Evolutionary conservation across 176 grass and related monocot species (phyloP).

Genomic region (Metroxylon sagu): DNA sequence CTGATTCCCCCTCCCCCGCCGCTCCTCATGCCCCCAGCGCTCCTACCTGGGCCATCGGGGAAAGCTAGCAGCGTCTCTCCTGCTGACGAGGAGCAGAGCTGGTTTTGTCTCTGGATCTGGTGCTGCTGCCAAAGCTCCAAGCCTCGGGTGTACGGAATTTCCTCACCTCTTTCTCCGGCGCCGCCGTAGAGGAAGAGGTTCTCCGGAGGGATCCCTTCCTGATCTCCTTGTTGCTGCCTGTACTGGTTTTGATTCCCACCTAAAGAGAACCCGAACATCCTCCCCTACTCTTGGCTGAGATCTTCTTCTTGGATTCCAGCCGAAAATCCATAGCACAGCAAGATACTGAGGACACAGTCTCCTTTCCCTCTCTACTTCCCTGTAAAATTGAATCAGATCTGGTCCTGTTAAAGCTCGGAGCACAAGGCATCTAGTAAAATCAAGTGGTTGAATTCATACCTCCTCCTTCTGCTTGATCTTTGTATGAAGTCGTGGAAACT

Average conservation of each 20-base stretch:
- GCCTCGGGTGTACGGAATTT: slow-evolving; percentile 13
- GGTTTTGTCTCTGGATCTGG: slow-evolving; percentile 22
- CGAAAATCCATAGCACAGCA: too few species aligned
- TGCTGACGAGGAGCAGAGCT: slow-evolving; percentile 18
- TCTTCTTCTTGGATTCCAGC: too few species aligned
- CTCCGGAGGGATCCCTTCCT: slow-evolving; percentile 30
- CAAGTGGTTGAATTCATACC: too few species aligned
- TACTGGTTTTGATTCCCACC: slow-evolving; percentile 42
- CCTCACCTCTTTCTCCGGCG: not conserved
- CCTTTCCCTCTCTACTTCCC: too few species aligned
- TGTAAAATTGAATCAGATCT: too few species aligned
- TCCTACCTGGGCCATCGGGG: slow-evolving; percentile 35
- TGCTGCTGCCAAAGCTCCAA: slow-evolving; percentile 90
- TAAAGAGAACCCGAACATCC: slow-evolving; percentile 93
- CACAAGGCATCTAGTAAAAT: too few species aligned
- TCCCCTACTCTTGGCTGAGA: slow-evolving; percentile 18
- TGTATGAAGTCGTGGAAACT: too few species aligned
- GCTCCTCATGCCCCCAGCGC: not conserved
- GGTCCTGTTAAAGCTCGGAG: too few species aligned
- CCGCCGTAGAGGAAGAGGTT: slow-evolving; percentile 45
- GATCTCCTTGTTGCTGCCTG: slow-evolving; percentile 8
- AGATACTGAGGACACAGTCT: too few species aligned
- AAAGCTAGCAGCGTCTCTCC: slow-evolving; percentile 11
- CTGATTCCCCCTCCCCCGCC: slow-evolving; percentile 26
- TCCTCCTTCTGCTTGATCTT: too few species aligned